Conservation (phyloP, 805 yeast species). For the Nakazawaea ishiwadae region DNA sequence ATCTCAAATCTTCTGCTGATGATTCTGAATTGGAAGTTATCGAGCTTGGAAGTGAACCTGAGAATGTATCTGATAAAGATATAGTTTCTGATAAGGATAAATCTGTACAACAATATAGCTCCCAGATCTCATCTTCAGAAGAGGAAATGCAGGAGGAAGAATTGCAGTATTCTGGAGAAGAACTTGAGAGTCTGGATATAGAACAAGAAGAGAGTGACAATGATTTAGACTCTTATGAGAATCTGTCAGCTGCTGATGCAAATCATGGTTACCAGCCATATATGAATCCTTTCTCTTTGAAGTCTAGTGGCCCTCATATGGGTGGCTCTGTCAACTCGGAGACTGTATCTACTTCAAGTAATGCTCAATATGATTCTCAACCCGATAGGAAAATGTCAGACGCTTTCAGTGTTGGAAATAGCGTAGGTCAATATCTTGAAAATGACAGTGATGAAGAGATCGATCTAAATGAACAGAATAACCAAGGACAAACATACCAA, state of each 20-base stretch:
- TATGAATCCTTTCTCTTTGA: constrained; percentile 1
- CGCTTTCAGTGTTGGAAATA: not conserved
- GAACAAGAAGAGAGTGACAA: too few relatives aligned
- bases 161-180: not conserved
- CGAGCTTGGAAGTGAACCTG: constrained; percentile 7
- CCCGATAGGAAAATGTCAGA: too few relatives aligned
- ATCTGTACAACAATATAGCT: too few relatives aligned
- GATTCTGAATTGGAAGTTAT: constrained; percentile 10
- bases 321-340: too few relatives aligned
- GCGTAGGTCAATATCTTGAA: not conserved
- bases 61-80: too few relatives aligned
- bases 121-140: too few relatives aligned
- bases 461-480: not conserved
- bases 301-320: not conserved
- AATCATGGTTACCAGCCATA: not conserved
- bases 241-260: too few relatives aligned
- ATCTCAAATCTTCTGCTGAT: constrained; percentile 4
- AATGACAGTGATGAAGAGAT: not conserved
- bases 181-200: too few relatives aligned
- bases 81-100: too few relatives aligned
- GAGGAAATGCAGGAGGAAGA: constrained; percentile 4
- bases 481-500: not conserved
- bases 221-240: too few relatives aligned
- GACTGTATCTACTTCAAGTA: too few relatives aligned
- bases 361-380: too few relatives aligned